Evolutionary conservation across 495 filamentous ascomycete genomes (phyloP), one percentile per base, ranked within the genome.

Genomic region (Bathelium albidoporum): DNA sequence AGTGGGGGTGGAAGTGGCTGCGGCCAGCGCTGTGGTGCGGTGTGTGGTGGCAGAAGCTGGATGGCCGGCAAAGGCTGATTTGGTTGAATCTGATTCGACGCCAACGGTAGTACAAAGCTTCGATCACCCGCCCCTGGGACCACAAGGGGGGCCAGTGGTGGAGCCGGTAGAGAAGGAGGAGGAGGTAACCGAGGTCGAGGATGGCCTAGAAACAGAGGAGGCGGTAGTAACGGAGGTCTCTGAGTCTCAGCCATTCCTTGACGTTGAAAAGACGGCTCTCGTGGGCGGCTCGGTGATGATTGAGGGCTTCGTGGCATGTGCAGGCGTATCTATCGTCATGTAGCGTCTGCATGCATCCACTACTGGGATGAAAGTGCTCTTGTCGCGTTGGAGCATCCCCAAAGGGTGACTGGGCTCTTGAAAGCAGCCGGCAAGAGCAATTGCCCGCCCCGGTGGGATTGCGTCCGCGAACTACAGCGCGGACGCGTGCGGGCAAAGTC

Each of bases 301-400:
- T 66, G 59, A 60, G 73, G 67, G 66, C 65, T 71, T 74, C 68
- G 67, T 63, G 72, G 70, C 72, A 73, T 73, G 66, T 71, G 70
- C 60, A 60, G 62, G 69, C 67, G 71, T 73, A 66, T 60, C 69
- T 68, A 65, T 68, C 65, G 49, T 55, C 49, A 55, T 55, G 24
- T 55, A 29, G 49, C 49, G 49, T 29, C 12, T 28, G 49, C 49
- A 55, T 55, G 49, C 49, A 55, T 29, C 49, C 49, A 29, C 49
- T 55, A 16, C 49, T 20, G 49, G 20, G 24, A 24, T 55, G 24
- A 16, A 28, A 55, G 26, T 55, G 22, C 7, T 9, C 49, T 55
- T 29, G 20, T 9, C 20, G 29, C 49, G 49, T 55, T 29, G 49
- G 49, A 16, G 49, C 49, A 55, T 55, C 49, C 49, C 49, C 4